Evolutionary conservation across 176 grass and related monocot species (phyloP), one percentile per base, ranked within the genome.

Genomic region (Areca catechu): DNA sequence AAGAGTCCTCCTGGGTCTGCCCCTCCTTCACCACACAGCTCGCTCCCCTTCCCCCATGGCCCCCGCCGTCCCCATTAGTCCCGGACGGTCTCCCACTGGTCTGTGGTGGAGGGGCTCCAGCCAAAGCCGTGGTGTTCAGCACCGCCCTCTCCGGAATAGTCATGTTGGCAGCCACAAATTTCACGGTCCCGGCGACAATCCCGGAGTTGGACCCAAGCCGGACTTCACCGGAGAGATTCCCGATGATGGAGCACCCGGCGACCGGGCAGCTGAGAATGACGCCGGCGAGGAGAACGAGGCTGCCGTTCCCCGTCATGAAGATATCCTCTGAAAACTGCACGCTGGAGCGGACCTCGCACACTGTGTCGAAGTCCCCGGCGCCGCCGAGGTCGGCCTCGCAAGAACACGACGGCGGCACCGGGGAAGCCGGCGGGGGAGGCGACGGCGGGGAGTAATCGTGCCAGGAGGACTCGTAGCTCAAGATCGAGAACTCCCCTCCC

Each of bases 371-470:
- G 30, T 98, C 76, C 51, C 94, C 94, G 52, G 75, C 15, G 47
- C 94, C 94, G 7, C 82, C 84, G 23, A 98, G 72, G 78, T 98
- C 88, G 6, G 37, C 51, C 21, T 71, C 78, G 50, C 94, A 98
- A 49, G 81, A 89, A 18, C 76, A 80, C 69, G 65, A 71, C 19
- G 94, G 94, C 30, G 84, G 66, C 48, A 16, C 63, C 48, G 88
- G 94, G 0, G 76, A n/a, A 48, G 78, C 83, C 0, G 84, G 82
- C 23, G 94, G 84, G 4, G 82, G 88, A n/a, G 94, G 81, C 58
- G 94, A 60, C 15, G 94, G 94, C 10, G 88, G 94, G 15, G 94
- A 85, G 78, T 98, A 92, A 69, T 98, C 94, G 76, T 93, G 94
- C 94, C 94, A 98, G 34, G 34, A 43, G 4, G 58, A 62, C 15